Base-by-base conservation (phyloP, 768 basidiomycete species). In the Rhizopogon salebrosus region DNA sequence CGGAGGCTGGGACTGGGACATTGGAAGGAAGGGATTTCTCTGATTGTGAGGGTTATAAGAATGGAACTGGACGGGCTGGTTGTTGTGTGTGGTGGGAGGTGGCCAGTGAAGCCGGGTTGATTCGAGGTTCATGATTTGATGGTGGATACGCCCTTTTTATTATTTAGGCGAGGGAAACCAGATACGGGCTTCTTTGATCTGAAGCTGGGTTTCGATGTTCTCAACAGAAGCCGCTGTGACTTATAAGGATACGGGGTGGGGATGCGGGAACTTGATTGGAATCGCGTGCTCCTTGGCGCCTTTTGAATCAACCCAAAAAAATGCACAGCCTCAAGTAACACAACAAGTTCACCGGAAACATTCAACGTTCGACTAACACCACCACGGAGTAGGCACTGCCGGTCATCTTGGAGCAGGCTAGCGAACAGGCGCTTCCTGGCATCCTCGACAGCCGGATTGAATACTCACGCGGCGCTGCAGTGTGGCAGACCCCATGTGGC, bases 151-250 rank as follows among this genome's bases (percentile, higher is more conserved):
- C 58, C 59, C 60, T 64, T 66, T 68, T 64, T 68, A 68, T 69
- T 67, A 57, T 62, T 70, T 68, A 68, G 56, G 66, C 66, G 66
- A 68, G 66, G 66, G 67, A 69, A 66, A 62, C 49, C 54, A 53
- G 58, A 49, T 34, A 13, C 31, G 31, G 11, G 60, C 59, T 67
- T 69, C 62, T 60, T 62, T 66, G 66, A 67, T 67, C 62, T 67
- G 67, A 64, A 64, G 39, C 51, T 37, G 60, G 55, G 27, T 59
- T 62, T 52, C 57, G 56, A 58, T 52, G 60, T 66, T 66, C 64
- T 69, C 39, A 0, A 54, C 49, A 67, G 67, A 69, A 67, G 45
- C 54, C 52, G 52, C 46, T 39, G 49, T 14, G 48, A 55, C 54
- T 65, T 62, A 56, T 46, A 20, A 51, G 51, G 35, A 49, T 23